A percentile compares a stretch with the other conserved stretches of the same genome.
Conservation (phyloP, 1,139 yeast species). For the Meyerozyma carpophila region DNA sequence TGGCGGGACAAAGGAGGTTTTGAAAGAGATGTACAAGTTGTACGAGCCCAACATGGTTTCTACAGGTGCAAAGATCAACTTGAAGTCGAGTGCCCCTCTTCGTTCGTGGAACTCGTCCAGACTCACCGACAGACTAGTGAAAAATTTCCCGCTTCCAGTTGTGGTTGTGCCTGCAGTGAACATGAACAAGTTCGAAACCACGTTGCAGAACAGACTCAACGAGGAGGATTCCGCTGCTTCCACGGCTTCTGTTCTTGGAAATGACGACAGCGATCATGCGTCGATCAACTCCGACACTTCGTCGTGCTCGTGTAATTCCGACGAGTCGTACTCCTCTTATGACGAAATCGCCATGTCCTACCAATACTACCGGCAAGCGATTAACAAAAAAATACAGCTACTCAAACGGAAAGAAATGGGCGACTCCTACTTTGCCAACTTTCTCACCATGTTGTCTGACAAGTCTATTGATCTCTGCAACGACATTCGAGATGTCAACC, state of each 20-base stretch:
- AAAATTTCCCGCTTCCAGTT: slow-evolving; percentile 62
- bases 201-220: slow-evolving; percentile 19
- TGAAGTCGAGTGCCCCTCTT: slow-evolving; percentile 42
- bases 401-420: slow-evolving; percentile 16
- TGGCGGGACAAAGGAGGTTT: slow-evolving; percentile 51
- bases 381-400: slow-evolving; percentile 15
- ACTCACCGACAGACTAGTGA: slow-evolving; percentile 58
- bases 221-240: slow-evolving; percentile 5
- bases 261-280: slow-evolving; percentile 8
- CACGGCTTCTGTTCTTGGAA: slow-evolving; percentile 1
- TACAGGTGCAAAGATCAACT: slow-evolving; percentile 53
- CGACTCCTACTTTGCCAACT: slow-evolving; percentile 27
- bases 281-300: slow-evolving; percentile 20
- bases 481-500: slow-evolving; percentile 33
- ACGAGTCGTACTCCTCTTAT: slow-evolving; percentile 33
- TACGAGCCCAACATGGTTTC: slow-evolving; percentile 63
- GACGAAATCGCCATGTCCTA: slow-evolving; percentile 35
- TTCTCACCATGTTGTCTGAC: slow-evolving; percentile 32
- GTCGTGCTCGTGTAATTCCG: slow-evolving; percentile 16
- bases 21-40: slow-evolving; percentile 56
- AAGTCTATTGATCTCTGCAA: slow-evolving; percentile 32
- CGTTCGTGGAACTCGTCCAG: slow-evolving; percentile 58
- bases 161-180: slow-evolving; percentile 64
- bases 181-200: slow-evolving; percentile 49
- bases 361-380: slow-evolving; percentile 21